Evolutionary conservation across 1,139 yeast species (phyloP).

Genomic region (Taphrina confusa): DNA sequence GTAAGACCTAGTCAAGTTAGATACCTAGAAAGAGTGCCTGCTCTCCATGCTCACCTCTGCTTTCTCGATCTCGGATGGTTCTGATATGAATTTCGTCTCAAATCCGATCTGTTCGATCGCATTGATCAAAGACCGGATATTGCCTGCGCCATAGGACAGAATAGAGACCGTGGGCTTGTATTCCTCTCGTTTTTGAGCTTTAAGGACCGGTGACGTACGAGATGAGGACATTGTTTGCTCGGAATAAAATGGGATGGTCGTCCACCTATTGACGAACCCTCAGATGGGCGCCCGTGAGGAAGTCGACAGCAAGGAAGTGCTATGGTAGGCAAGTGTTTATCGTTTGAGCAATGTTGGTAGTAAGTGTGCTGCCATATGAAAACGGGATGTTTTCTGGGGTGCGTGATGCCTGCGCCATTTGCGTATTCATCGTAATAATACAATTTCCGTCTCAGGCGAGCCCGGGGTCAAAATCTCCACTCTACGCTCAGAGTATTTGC

Average conservation of each 20-base stretch:
- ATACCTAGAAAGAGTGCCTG: neutral
- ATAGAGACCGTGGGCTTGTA: constrained; percentile 44
- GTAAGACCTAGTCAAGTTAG: constrained; percentile 53
- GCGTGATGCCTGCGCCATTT: neutral
- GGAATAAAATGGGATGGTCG: too few relatives aligned
- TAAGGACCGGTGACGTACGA: constrained; percentile 25
- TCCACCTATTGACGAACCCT: constrained; percentile 1
- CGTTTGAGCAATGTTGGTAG: constrained; percentile 1
- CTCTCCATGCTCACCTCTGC: constrained; percentile 39
- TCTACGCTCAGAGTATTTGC: too few relatives aligned
- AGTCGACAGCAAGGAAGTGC: neutral
- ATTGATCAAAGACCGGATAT: constrained; percentile 81
- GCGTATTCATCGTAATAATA: neutral
- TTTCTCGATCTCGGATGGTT: constrained; percentile 44
- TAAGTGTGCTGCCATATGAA: constrained; percentile 1
- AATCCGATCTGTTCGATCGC: constrained; percentile 80
- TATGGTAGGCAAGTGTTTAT: neutral
- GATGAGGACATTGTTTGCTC: constrained; percentile 19
- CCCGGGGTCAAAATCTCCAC: neutral
- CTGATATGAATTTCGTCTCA: constrained; percentile 50
- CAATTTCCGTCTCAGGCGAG: neutral
- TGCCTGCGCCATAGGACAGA: constrained; percentile 94
- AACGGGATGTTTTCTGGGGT: constrained; percentile 9
- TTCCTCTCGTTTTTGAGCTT: constrained; percentile 31
- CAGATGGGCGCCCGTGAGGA: neutral